Conservation (phyloP, 2,329 filamentous ascomycete genomes). For the Calycina herbarum region DNA sequence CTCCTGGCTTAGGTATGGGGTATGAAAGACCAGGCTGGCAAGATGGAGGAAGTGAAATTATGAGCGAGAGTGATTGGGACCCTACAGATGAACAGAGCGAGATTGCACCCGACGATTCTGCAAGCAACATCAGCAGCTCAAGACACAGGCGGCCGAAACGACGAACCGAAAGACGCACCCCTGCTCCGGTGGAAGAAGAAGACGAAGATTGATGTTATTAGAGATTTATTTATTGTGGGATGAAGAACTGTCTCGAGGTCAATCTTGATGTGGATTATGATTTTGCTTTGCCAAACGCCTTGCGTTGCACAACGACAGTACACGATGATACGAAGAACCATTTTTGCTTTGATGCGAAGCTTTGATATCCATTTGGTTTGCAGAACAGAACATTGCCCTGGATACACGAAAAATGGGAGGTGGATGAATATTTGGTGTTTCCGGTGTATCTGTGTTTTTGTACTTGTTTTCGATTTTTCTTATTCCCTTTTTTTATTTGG, state of each 20-base stretch:
- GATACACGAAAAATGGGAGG: not conserved
- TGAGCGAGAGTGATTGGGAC: constrained; percentile 40
- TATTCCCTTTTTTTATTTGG: not conserved
- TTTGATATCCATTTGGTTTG: constrained; percentile 4
- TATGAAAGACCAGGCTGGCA: constrained; percentile 36
- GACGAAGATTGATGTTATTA: constrained; percentile 44
- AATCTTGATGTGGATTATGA: not conserved
- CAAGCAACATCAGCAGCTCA: constrained; percentile 76
- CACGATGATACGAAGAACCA: not conserved
- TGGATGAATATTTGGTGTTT: not conserved
- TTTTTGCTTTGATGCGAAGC: not conserved
- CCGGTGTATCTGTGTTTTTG: not conserved
- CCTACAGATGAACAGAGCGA: constrained; percentile 52
- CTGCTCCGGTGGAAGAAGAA: constrained; percentile 70
- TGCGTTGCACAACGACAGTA: not conserved
- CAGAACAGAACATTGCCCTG: not conserved
- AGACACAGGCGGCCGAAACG: constrained; percentile 66
- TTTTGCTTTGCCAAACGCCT: constrained; percentile 3
- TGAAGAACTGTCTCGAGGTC: not conserved
- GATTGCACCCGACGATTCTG: constrained; percentile 75
- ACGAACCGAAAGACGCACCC: constrained; percentile 67
- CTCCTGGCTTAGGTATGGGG: constrained; percentile 38
- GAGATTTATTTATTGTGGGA: not conserved
- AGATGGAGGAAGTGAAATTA: constrained; percentile 48
- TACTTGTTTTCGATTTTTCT: not conserved